Percentiles rank a stretch among this genome's conserved stretches.
These are phyloP conservation scores for Drosera capensis DNA, from an alignment of 148 eudicot species.

Conservation along the genomic window DNA sequence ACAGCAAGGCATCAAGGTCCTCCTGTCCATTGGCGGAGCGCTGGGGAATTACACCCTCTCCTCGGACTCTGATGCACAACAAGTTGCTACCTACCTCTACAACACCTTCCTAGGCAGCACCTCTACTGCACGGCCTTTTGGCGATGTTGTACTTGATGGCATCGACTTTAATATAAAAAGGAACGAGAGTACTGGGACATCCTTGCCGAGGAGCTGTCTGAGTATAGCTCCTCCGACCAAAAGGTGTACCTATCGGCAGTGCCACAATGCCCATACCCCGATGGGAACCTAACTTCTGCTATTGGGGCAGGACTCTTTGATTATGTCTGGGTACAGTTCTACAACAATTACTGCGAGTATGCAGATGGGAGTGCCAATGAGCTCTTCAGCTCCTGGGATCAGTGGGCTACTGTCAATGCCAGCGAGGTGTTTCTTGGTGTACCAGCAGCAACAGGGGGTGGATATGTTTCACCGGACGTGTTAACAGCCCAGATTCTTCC, in stretches of 20 bases:
- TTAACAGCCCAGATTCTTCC: constrained; percentile 11
- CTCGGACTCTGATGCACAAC: constrained; percentile 16
- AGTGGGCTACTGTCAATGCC: constrained; percentile 1
- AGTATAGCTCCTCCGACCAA: constrained; percentile 6
- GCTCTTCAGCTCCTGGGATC: constrained; percentile 2
- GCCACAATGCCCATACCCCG: constrained; percentile 14
- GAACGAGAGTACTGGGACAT: constrained; percentile 18
- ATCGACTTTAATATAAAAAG: constrained; percentile 33
- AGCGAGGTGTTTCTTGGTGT: constrained; percentile 4
- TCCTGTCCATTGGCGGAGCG: constrained; percentile 21
- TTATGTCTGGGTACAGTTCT: constrained; percentile 8
- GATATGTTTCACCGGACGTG: constrained; percentile 11
- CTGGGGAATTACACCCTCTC: constrained; percentile 13
- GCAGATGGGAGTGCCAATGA: not conserved
- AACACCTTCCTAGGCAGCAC: constrained; percentile 28
- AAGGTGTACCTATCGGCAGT: constrained; percentile 22
- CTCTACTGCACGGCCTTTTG: constrained; percentile 21
- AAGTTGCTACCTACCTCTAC: constrained; percentile 31
- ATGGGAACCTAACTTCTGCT: not conserved
- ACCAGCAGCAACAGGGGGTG: constrained; percentile 10
- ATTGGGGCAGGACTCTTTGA: not conserved
- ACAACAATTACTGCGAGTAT: constrained; percentile 6
- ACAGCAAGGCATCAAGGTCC: constrained; percentile 9
- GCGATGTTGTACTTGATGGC: constrained; percentile 29
- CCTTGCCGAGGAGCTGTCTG: constrained; percentile 18